Evolutionary conservation across 495 filamentous ascomycete genomes (phyloP), one percentile per base, ranked within the genome.

Genomic region (Penicillium macrosclerotiorum): DNA sequence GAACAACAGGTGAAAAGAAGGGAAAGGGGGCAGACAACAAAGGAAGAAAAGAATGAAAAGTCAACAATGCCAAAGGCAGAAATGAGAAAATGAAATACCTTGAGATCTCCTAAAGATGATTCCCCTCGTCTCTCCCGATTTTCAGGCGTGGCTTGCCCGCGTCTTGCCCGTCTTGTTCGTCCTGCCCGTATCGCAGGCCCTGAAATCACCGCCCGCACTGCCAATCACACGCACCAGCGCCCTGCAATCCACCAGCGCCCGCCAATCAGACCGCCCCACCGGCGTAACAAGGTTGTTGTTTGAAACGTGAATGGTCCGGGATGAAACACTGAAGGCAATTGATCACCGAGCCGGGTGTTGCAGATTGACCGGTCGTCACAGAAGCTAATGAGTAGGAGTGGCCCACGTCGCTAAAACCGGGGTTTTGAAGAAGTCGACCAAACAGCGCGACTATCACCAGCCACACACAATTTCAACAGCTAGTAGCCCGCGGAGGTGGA

Each of bases 221-320:
- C 58, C 55, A 44, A 61, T 54, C 59, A 52, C 36, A 45, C 39
- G 5, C 20, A 17, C 26, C 38, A 23, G 25, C 27, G 30, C 38
- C 43, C 31, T 46, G 31, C 20, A 49, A 25, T 52, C 41, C 49
- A 49, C 59, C 33, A 20, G 25, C 20, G n/a, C 32, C 41, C 37
- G 34, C 65, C 65, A 69, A 69, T 67, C 48, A 48, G 24, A 45
- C 8, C 4, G n/a, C 46, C 42, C 41, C 31, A 18, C 42, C 13
- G 30, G 26, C 18, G 43, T 51, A 41, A 38, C 31, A 42, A 40
- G 47, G 46, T 12, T 24, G 42, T 52, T 20, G 47, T 42, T 53
- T 70, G 67, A 70, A 70, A 70, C 67, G 51, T 29, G 41, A 51
- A 50, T 37, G n/a, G 30, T 51, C 52, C 37, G 47, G 44, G 55